Evolutionary conservation across 2,329 filamentous ascomycete species (phyloP), one percentile per base, ranked within the genome.

Genomic region (Capronia americana): DNA sequence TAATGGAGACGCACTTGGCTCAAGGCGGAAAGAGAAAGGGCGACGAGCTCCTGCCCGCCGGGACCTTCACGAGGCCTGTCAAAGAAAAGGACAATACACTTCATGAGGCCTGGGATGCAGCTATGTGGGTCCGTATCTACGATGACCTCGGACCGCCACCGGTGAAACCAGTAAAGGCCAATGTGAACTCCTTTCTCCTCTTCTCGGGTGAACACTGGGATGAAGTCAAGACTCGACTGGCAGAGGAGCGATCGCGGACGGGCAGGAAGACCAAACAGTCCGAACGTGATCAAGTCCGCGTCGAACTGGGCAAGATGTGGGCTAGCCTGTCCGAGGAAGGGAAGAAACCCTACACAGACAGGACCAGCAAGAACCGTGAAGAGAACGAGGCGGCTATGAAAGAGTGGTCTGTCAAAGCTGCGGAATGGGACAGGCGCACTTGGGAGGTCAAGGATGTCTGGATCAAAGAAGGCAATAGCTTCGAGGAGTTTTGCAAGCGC

Each of bases 261-360:
- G 67, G 68, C 30, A 69, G 64, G 53, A 69, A 65, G 57, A 61
- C 59, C 24, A 88, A 90, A 6, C 96, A 92, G 72, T 86, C 85
- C 2, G 81, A 83, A 1, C 84, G 86, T 50, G 85, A 88, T 73
- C 92, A 96, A 74, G 91, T 98, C 63, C 91, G 95, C 38, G 87
- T 89, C 58, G 92, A 93, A 76, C 87, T 95, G 10, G 93, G 93
- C 30, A 90, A 90, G 75, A 93, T 95, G 89, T 99, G 95, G 95
- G 92, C 90, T 72, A 90, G 91, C 57, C 88, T 91, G 0, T 79
- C 84, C 1, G 83, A 87, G 5, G 90, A 91, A 53, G 85, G 88
- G 72, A 92, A 90, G 74, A 85, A 86, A 75, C 93, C 93, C 0
- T 98, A 91, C 74, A 85, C 93, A 57, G 89, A 92, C 30, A 85